Conservation (phyloP, 164 flowering plant genomes). For the Sedum album region DNA sequence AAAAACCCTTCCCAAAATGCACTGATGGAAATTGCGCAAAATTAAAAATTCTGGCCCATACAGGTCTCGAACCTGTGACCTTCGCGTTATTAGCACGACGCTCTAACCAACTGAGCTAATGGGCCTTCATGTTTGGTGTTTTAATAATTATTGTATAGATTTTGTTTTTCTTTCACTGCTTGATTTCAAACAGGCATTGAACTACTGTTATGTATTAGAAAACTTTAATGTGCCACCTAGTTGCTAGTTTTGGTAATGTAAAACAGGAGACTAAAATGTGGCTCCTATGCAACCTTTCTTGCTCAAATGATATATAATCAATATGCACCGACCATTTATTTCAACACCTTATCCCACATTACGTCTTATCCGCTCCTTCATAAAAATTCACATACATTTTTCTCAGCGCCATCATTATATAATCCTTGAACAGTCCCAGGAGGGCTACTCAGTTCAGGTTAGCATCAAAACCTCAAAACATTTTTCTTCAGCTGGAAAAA, state of each 20-base stretch:
- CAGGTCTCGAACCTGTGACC: constrained; percentile 69
- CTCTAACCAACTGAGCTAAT: constrained; percentile 57
- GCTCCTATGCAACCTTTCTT: not conserved
- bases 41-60: constrained; percentile 37
- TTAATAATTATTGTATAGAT: no score
- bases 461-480: not conserved
- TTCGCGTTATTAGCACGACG: constrained; percentile 66
- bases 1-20: no score
- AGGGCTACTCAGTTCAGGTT: not conserved
- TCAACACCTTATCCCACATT: not conserved
- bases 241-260: no score
- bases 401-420: not conserved
- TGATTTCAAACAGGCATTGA: no score
- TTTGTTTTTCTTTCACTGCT: no score
- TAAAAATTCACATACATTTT: not conserved
- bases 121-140: not conserved
- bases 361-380: not conserved
- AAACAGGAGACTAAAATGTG: no score
- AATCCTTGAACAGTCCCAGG: no score
- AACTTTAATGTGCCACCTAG: no score
- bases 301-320: not conserved
- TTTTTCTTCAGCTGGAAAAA: constrained; percentile 4
- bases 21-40: no score
- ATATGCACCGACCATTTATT: not conserved
- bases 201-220: no score